A percentile compares a stretch with the other conserved stretches of the same genome.
Evolutionary conservation across 2,329 filamentous ascomycete genomes (phyloP).

Genomic region (Tolypocladium tropicale): DNA sequence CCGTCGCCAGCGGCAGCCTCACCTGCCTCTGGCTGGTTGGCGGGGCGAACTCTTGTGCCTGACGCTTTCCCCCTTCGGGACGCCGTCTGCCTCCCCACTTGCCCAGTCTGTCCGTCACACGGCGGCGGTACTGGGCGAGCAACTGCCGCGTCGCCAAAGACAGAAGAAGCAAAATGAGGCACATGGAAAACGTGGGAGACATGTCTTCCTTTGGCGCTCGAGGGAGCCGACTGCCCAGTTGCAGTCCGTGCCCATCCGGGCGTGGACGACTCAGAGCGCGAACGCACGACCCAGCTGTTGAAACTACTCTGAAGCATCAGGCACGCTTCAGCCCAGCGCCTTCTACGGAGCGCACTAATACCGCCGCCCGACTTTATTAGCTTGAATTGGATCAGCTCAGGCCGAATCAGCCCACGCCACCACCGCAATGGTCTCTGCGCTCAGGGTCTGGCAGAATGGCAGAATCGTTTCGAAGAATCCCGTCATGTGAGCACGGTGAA

Average conservation of each 20-base stretch:
- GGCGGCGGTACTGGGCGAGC: neutral
- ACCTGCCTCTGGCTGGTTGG: neutral
- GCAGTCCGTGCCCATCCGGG: too few species aligned
- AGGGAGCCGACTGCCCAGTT: neutral
- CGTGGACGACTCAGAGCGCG: neutral
- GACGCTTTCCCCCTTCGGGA: conserved; percentile 6
- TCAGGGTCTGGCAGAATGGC: neutral
- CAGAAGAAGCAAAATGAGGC: neutral
- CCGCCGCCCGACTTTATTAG: neutral
- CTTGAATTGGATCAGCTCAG: too few species aligned
- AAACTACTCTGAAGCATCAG: neutral
- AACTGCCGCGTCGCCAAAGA: neutral
- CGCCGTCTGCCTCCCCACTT: neutral
- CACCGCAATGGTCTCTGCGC: too few species aligned
- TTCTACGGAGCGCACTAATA: neutral
- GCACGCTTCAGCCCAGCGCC: neutral
- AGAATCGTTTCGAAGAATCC: neutral
- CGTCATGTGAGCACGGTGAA: neutral
- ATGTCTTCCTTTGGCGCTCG: neutral
- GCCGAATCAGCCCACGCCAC: too few species aligned
- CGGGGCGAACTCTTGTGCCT: conserved; percentile 3
- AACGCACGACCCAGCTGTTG: neutral
- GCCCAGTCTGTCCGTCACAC: neutral
- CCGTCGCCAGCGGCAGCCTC: neutral
- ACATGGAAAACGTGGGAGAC: neutral